Percentiles rank a stretch among this genome's conserved stretches.
These are phyloP conservation scores for Dothideomycetidae sp. DNA, from an alignment of 2,329 filamentous ascomycete species.

Conservation along the genomic window DNA sequence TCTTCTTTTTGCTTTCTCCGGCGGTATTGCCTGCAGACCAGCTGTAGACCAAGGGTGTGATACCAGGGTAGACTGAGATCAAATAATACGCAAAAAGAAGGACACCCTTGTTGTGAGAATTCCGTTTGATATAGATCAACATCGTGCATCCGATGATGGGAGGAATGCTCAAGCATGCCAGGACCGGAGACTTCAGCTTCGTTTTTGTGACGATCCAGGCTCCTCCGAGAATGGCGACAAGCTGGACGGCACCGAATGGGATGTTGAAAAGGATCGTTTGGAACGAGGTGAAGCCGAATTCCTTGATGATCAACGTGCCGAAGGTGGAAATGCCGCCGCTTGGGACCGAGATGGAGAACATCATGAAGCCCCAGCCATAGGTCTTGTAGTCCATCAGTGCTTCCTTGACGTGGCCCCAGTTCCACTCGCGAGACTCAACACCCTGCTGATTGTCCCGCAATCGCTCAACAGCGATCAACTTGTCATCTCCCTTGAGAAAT, in stretches of 20 bases:
- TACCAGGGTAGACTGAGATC: slow-evolving; percentile 46
- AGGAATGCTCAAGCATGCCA: slow-evolving; percentile 36
- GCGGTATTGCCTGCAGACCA: slow-evolving; percentile 51
- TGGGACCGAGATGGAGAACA: slow-evolving; percentile 40
- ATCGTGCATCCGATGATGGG: slow-evolving; percentile 44
- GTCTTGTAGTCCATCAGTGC: slow-evolving; percentile 44
- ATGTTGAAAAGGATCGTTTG: slow-evolving; percentile 47
- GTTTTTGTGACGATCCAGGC: slow-evolving; percentile 41
- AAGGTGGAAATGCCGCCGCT: slow-evolving; percentile 46
- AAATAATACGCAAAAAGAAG: slow-evolving; percentile 45
- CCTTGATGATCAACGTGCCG: slow-evolving; percentile 43
- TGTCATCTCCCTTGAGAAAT: slow-evolving; percentile 43
- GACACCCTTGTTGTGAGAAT: slow-evolving; percentile 32
- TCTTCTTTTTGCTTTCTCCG: slow-evolving; percentile 56
- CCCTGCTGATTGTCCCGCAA: slow-evolving; percentile 30
- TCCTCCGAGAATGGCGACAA: slow-evolving; percentile 44
- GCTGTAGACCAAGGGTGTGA: slow-evolving; percentile 46
- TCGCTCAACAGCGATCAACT: slow-evolving; percentile 43
- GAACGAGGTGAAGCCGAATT: slow-evolving; percentile 43
- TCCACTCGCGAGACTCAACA: slow-evolving; percentile 32
- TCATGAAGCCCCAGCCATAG: slow-evolving; percentile 39
- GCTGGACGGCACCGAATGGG: slow-evolving; percentile 46
- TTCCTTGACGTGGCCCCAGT: slow-evolving; percentile 41
- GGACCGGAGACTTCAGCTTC: slow-evolving; percentile 42
- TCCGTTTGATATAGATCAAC: slow-evolving; percentile 36